Percentiles rank a stretch among this genome's conserved stretches.
Conservation (phyloP, 352 stramenopile genomes). For the Globisporangium cederbergense region DNA sequence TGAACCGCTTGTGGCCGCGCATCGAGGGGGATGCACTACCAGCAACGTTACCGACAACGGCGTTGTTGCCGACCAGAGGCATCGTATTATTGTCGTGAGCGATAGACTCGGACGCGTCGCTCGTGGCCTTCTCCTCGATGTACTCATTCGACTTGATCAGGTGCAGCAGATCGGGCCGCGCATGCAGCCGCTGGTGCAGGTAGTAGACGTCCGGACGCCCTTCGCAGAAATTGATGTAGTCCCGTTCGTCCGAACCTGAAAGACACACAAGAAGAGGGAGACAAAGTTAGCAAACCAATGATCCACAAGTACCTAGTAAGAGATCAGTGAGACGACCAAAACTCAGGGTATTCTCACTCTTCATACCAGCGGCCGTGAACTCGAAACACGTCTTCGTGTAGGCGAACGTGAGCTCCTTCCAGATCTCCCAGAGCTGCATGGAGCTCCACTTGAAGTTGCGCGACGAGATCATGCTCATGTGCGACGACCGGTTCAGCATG, state of each 20-base stretch:
- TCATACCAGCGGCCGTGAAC: constrained; percentile 82
- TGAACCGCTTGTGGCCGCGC: constrained; percentile 62
- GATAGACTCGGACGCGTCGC: constrained; percentile 49
- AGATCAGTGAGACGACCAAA: neutral
- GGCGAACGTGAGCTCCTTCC: constrained; percentile 77
- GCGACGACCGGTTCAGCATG: constrained; percentile 2
- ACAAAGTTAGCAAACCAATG: constrained; percentile 20
- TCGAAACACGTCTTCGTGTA: constrained; percentile 83
- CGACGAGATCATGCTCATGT: constrained; percentile 28
- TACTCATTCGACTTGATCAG: constrained; percentile 84
- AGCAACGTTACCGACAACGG: neutral
- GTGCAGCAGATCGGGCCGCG: constrained; percentile 67
- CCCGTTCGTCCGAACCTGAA: constrained; percentile 64
- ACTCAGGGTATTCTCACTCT: constrained; percentile 46
- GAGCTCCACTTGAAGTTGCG: constrained; percentile 76
- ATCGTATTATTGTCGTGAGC: constrained; percentile 12
- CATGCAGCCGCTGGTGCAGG: constrained; percentile 71
- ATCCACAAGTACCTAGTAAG: neutral
- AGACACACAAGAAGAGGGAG: constrained; percentile 13
- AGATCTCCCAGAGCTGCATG: constrained; percentile 83
- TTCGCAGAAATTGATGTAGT: constrained; percentile 81
- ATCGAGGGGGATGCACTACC: constrained; percentile 23
- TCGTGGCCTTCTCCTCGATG: constrained; percentile 72
- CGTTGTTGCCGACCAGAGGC: neutral
- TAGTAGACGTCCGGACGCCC: constrained; percentile 76